Evolutionary conservation across 352 stramenopile genomes (phyloP), one percentile per base, ranked within the genome.

Genomic region (Pythium oligandrum): DNA sequence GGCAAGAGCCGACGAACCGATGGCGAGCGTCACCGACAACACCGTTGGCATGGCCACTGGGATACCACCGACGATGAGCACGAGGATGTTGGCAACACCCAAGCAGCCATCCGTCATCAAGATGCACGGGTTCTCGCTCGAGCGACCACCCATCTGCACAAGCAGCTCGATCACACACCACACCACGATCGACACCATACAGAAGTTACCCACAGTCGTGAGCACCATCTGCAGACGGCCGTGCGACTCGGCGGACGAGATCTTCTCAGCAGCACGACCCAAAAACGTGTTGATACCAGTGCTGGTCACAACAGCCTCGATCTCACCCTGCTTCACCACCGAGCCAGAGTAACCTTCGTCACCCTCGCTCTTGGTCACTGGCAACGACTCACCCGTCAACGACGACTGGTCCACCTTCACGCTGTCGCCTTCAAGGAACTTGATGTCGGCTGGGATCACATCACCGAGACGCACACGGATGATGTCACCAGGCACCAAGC

Each of bases 21-120:
- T 90, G 6, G 91, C 93, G 31, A 98, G 70, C 42, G 88, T 98
- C 44, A 92, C 90, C 11, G 85, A 96, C 40, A 88, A 73, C 53
- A 98, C 92, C 31, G 95, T 95, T 38, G 94, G 87, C 77, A 98
- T 98, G 51, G 92, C 93, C 32, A 98, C 84, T 32, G 93, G 92
- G 59, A 98, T 97, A 58, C 75, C 86, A 38, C 88, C 91, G 26
- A 98, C 83, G 36, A 98, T 86, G 38, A 97, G 74, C 44, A 98
- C 92, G 4, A 89, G 55, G 44, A 87, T 88, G 66, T 86, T 86
- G 54, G 75, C 75, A 3, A 89, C 73, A 52, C 73, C 78, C 12
- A 84, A 58, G 48, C 78, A 88, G 6, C 78, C 78, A 55, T 88
- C 74, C 39, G 71, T 75, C 55, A 95, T 75, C 35, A 92, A 70